These are phyloP conservation scores for Brasilioporus rufonigricans DNA, from an alignment of 768 basidiomycete species.

Conservation along the genomic window DNA sequence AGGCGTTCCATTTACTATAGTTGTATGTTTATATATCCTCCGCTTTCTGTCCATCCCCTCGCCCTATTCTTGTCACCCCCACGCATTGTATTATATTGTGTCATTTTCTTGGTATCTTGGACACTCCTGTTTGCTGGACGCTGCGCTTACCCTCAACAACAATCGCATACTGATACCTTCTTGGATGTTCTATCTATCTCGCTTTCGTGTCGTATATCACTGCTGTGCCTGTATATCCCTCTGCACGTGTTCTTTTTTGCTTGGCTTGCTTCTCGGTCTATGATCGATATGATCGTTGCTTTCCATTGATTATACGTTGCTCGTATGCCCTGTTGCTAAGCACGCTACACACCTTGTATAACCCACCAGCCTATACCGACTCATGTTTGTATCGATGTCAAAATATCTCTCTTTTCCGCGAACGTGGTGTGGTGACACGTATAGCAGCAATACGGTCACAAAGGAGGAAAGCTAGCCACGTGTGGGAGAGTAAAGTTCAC, in stretches of 20 bases:
- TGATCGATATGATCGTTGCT: neutral
- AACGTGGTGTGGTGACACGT: neutral
- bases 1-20: neutral
- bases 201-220: conserved; percentile 17
- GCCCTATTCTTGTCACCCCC: neutral
- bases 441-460: neutral
- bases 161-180: conserved; percentile 19
- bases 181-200: conserved; percentile 17
- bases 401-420: neutral
- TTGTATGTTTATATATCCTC: neutral
- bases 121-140: neutral
- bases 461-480: neutral
- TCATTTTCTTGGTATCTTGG: neutral
- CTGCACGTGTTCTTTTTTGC: neutral
- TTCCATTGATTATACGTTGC: neutral
- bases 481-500: neutral
- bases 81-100: conserved; percentile 16
- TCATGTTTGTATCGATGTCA: conserved; percentile 24
- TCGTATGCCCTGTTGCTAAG: conserved; percentile 1
- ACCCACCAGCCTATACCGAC: conserved; percentile 10
- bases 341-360: conserved; percentile 16
- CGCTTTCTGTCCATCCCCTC: neutral
- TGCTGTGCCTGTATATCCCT: conserved; percentile 13
- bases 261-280: conserved; percentile 1
- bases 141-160: neutral